phyloP scores from a whole-genome alignment of 139 green algal genomes.

The Volvox africanus region DNA sequence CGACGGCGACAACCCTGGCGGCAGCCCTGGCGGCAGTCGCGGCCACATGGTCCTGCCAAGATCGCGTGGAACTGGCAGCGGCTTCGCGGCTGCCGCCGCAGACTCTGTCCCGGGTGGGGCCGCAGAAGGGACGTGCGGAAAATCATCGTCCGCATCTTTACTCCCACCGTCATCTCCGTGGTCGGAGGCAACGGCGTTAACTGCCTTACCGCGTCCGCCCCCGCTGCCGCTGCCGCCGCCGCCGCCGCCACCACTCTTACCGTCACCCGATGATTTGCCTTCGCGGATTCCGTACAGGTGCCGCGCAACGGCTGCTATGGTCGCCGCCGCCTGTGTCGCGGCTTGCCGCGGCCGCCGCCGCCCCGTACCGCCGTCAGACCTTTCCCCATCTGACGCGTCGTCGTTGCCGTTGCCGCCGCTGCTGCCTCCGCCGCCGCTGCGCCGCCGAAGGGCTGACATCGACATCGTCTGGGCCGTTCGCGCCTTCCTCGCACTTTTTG shows the following conservation, averaged over 20 bases:
- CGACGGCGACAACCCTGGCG: no score
- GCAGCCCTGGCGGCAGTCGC: conserved; percentile 21
- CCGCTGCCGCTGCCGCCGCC: not conserved
- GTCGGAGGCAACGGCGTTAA: not conserved
- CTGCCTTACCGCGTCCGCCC: not conserved
- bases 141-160: not conserved
- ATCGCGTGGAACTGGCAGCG: not conserved
- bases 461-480: not conserved
- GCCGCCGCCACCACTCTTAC: not conserved
- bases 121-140: not conserved
- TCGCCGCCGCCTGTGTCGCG: conserved; percentile 6
- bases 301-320: conserved; percentile 5
- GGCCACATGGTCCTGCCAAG: not conserved
- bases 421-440: not conserved
- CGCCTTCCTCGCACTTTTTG: not conserved
- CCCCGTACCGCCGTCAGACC: not conserved
- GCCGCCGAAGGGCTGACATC: not conserved
- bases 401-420: not conserved
- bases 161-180: not conserved
- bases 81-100: not conserved
- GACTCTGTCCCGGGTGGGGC: not conserved
- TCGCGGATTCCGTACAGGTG: not conserved
- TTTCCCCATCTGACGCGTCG: not conserved
- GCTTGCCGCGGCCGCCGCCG: not conserved
- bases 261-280: not conserved